Conservation (phyloP, 1,139 yeast genomes). For the Zygoascus hellenicus region DNA sequence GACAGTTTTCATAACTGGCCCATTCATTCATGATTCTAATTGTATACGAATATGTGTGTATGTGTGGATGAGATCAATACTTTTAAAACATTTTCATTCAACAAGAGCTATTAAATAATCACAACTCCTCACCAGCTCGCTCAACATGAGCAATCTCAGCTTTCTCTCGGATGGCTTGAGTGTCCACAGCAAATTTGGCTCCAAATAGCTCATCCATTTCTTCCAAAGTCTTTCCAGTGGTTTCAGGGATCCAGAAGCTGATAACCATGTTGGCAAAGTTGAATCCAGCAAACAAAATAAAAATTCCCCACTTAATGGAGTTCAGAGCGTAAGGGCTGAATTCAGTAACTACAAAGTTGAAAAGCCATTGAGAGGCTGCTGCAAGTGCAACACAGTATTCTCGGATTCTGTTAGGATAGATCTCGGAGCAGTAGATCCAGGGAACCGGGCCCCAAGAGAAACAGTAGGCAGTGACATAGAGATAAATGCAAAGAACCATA, state of each 20-base stretch:
- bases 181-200: neutral
- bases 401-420: slow-evolving; percentile 45
- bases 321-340: slow-evolving; percentile 31
- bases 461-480: slow-evolving; percentile 29
- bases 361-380: slow-evolving; percentile 47
- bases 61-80: too few species aligned
- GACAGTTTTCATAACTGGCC: too few species aligned
- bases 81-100: too few species aligned
- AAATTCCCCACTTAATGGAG: slow-evolving; percentile 16
- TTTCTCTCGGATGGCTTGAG: neutral
- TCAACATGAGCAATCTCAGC: neutral
- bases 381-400: slow-evolving; percentile 49
- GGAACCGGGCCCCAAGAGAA: slow-evolving; percentile 35
- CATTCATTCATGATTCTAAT: too few species aligned
- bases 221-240: slow-evolving; percentile 61
- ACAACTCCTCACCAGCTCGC: neutral
- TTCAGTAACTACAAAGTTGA: slow-evolving; percentile 33
- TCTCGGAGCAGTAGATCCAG: slow-evolving; percentile 48
- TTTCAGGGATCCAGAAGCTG: slow-evolving; percentile 55
- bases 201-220: slow-evolving; percentile 55
- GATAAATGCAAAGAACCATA: slow-evolving; percentile 24
- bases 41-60: too few species aligned
- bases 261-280: slow-evolving; percentile 26
- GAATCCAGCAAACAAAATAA: slow-evolving; percentile 21
- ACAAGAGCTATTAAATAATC: neutral